A percentile compares a stretch with the other conserved stretches of the same genome.
These are phyloP conservation scores for Fusarium nodosum DNA, from an alignment of 2,329 filamentous ascomycete genomes.

Conservation along the genomic window DNA sequence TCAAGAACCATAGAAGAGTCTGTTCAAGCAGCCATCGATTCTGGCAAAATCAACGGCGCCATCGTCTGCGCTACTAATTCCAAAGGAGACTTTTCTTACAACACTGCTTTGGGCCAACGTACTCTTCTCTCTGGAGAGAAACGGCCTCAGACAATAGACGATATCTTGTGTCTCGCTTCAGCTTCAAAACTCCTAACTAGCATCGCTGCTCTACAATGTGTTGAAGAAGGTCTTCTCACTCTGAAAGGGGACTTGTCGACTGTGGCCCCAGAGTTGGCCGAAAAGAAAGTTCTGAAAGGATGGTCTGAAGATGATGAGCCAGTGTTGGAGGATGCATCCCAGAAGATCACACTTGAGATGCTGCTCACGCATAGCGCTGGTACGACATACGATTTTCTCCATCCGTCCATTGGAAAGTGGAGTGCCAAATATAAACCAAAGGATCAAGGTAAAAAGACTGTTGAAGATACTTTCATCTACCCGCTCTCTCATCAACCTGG, in stretches of 20 bases:
- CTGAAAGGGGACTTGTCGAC: slow-evolving; percentile 61
- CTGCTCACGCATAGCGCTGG: slow-evolving; percentile 67
- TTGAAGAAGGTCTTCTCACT: slow-evolving; percentile 64
- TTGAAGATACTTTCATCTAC: slow-evolving; percentile 59
- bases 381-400: slow-evolving; percentile 59
- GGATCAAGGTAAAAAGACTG: slow-evolving; percentile 43
- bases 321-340: slow-evolving; percentile 51
- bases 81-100: slow-evolving; percentile 57
- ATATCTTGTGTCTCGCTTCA: slow-evolving; percentile 56
- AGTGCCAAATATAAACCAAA: slow-evolving; percentile 49
- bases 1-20: slow-evolving; percentile 54
- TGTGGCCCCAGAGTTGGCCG: slow-evolving; percentile 63
- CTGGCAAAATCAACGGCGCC: slow-evolving; percentile 60
- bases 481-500: slow-evolving; percentile 67
- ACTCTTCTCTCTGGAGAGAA: slow-evolving; percentile 59
- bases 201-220: slow-evolving; percentile 67
- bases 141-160: slow-evolving; percentile 54
- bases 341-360: slow-evolving; percentile 63
- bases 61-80: slow-evolving; percentile 58
- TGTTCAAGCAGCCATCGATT: slow-evolving; percentile 58
- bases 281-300: slow-evolving; percentile 62
- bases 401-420: slow-evolving; percentile 56
- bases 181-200: slow-evolving; percentile 63
- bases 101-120: slow-evolving; percentile 57
- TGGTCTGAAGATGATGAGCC: slow-evolving; percentile 60